Percentiles rank a stretch among this genome's conserved stretches.
phyloP scores from a whole-genome alignment of 305 asterid species.

The Solanum aculeatissimum region DNA sequence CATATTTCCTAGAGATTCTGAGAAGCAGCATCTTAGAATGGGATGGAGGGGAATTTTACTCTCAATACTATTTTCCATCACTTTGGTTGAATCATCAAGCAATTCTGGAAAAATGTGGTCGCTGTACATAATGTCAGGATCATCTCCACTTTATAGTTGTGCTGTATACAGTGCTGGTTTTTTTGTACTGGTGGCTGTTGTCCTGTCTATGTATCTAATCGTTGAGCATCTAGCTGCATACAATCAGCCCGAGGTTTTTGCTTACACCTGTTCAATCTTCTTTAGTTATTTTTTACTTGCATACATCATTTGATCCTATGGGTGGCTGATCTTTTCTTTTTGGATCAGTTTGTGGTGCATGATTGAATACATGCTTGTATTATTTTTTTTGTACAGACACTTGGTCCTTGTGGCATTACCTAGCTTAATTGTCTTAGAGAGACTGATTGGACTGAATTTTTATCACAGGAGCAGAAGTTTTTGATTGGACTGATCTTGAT shows the following conservation, averaged over 20 bases:
- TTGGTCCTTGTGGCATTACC: background rate
- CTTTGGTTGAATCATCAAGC: conserved; percentile 44
- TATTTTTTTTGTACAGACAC: background rate
- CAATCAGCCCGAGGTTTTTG: conserved; percentile 86
- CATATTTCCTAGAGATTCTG: background rate
- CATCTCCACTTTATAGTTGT: conserved; percentile 56
- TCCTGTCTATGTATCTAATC: conserved; percentile 69
- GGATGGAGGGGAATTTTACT: conserved; percentile 40
- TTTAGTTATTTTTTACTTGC: background rate
- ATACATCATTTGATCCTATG: background rate
- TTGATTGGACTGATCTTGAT: conserved; percentile 84
- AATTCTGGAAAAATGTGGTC: conserved; percentile 38
- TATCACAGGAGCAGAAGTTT: conserved; percentile 90
- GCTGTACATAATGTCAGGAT: conserved; percentile 17
- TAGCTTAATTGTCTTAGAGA: background rate
- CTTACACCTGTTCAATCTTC: background rate
- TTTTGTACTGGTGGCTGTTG: conserved; percentile 66
- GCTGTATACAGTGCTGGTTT: conserved; percentile 67
- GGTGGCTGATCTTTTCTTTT: background rate
- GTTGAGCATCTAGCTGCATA: conserved; percentile 93
- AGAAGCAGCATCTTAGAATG: conserved; percentile 19
- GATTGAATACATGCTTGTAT: background rate
- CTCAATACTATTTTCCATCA: conserved; percentile 23
- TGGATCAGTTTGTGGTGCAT: background rate
- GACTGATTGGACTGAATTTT: background rate